Conservation (phyloP, 176 grass and related monocot species). For the Stipa capillata region DNA sequence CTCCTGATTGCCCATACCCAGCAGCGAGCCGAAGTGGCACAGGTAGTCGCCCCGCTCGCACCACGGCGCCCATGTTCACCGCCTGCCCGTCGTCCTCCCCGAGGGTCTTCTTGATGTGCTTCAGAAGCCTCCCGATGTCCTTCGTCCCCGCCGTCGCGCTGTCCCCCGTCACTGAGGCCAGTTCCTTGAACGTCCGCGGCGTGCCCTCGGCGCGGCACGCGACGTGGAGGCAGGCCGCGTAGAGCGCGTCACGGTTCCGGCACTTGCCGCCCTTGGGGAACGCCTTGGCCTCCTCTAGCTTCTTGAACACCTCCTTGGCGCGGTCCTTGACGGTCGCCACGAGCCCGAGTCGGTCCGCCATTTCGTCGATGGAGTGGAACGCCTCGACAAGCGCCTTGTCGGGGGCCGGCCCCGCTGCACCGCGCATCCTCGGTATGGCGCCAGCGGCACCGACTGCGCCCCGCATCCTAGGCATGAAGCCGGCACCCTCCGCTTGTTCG, state of each 20-base stretch:
- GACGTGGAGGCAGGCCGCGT: slow-evolving; percentile 39
- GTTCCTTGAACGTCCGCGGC: slow-evolving; percentile 42
- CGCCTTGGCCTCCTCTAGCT: slow-evolving; percentile 5
- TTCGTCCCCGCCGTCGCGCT: not conserved
- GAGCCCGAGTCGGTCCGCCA: slow-evolving; percentile 16
- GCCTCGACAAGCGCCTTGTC: not conserved
- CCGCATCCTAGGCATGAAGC: not conserved
- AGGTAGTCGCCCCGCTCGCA: slow-evolving; percentile 30
- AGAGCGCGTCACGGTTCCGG: slow-evolving; percentile 15
- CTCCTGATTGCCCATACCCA: not conserved
- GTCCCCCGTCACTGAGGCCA: not conserved
- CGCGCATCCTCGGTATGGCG: not conserved
- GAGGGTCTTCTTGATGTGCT: slow-evolving; percentile 9
- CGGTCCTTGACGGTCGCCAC: not conserved
- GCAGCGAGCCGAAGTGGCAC: slow-evolving; percentile 9
- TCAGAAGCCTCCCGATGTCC: slow-evolving; percentile 30
- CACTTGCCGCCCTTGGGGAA: not conserved
- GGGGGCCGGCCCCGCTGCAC: not conserved
- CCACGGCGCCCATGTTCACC: not conserved
- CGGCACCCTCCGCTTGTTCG: not conserved
- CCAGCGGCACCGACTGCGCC: not conserved
- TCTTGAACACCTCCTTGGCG: slow-evolving; percentile 8
- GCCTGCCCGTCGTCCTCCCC: not conserved
- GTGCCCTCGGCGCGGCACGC: slow-evolving; percentile 28
- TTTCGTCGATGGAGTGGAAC: not conserved